Conservation (phyloP, 306 rosid species). For the Betula pendula region DNA sequence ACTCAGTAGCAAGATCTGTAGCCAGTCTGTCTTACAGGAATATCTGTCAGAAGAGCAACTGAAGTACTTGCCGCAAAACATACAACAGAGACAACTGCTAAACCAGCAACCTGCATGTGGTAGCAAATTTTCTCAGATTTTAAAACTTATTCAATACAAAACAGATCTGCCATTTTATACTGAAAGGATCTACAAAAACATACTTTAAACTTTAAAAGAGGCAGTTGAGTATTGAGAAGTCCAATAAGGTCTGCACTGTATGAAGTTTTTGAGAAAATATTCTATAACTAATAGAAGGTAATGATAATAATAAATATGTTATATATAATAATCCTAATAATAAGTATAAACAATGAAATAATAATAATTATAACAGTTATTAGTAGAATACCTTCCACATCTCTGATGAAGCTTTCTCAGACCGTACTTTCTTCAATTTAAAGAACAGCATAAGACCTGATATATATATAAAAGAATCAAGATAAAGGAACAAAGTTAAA, state of each 20-base stretch:
- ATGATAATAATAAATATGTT: not conserved
- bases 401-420: slow-evolving; percentile 67
- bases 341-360: not conserved
- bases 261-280: not conserved
- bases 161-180: not conserved
- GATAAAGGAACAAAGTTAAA: slow-evolving; percentile 5
- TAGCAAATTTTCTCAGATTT: slow-evolving; percentile 11
- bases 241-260: not conserved
- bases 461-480: not conserved
- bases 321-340: not conserved
- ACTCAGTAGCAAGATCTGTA: not conserved
- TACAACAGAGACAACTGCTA: slow-evolving; percentile 55
- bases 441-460: slow-evolving; percentile 56
- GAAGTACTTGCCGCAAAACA: slow-evolving; percentile 61
- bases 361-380: not conserved
- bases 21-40: slow-evolving; percentile 54
- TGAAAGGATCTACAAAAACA: not conserved
- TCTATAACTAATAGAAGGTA: not conserved
- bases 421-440: slow-evolving; percentile 57
- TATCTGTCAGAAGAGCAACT: slow-evolving; percentile 58
- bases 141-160: slow-evolving; percentile 1
- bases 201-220: slow-evolving; percentile 10
- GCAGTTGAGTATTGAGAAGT: not conserved
- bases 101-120: slow-evolving; percentile 56
- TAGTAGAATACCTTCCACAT: slow-evolving; percentile 61